These are phyloP conservation scores for Thuja plicata DNA, from an alignment of 83 land plant species.

Conservation along the genomic window DNA sequence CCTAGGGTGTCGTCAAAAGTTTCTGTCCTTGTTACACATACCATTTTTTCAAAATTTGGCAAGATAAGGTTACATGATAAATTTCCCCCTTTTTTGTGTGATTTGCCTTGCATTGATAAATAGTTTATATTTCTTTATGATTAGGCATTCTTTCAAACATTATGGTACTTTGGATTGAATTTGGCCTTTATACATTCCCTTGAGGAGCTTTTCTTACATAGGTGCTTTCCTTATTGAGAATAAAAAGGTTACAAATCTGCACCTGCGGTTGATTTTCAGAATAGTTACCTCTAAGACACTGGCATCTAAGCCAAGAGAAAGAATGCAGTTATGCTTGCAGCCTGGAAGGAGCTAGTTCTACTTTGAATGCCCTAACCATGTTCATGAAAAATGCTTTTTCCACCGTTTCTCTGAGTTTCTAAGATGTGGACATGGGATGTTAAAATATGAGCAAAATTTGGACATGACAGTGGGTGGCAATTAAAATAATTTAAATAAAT, in stretches of 20 bases:
- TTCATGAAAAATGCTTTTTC: not conserved
- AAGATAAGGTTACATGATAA: conserved; percentile 58
- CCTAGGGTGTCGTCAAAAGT: conserved; percentile 86
- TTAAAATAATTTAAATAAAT: too few relatives aligned
- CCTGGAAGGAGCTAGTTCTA: not conserved
- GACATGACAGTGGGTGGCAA: too few relatives aligned
- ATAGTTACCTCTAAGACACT: not conserved
- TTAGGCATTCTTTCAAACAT: not conserved
- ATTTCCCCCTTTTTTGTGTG: not conserved
- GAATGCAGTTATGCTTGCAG: not conserved
- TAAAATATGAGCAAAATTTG: too few relatives aligned
- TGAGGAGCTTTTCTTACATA: not conserved
- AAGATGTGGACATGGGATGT: too few relatives aligned
- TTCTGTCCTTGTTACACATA: conserved; percentile 85
- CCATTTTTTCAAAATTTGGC: conserved; percentile 82
- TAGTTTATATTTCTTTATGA: not conserved
- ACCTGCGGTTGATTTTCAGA: not conserved
- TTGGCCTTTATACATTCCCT: not conserved
- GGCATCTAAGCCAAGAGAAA: not conserved
- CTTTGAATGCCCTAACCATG: not conserved
- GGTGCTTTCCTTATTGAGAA: not conserved
- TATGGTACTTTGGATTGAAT: not conserved
- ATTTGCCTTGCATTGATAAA: not conserved
- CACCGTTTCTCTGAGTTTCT: too few relatives aligned
- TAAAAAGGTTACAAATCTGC: not conserved